These are phyloP conservation scores for Calamus simplicifolius DNA, from an alignment of 176 grass and related monocot species.

Conservation along the genomic window DNA sequence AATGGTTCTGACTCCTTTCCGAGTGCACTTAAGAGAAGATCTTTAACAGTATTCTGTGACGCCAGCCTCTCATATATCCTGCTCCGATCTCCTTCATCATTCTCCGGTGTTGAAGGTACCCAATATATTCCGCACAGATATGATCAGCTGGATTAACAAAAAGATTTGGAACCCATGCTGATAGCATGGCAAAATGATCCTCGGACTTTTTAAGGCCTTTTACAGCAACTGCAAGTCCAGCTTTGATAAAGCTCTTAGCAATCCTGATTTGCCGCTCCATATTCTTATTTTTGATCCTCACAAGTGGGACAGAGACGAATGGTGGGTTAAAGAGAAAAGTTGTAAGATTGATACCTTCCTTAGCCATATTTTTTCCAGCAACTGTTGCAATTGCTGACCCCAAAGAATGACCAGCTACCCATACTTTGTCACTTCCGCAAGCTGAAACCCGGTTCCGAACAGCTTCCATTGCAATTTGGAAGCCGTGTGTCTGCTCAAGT, in stretches of 20 bases:
- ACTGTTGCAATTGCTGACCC: constrained; percentile 33
- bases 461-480: constrained; percentile 19
- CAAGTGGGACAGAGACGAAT: constrained; percentile 15
- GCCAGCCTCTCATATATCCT: constrained; percentile 11
- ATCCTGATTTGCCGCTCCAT: neutral
- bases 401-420: constrained; percentile 35
- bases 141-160: constrained; percentile 22
- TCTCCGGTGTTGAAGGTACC: constrained; percentile 17
- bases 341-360: constrained; percentile 11
- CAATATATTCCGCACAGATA: constrained; percentile 21
- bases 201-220: no score
- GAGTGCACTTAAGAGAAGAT: neutral
- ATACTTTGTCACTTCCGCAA: constrained; percentile 21
- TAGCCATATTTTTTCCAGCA: constrained; percentile 25
- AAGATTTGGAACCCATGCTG: constrained; percentile 20
- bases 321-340: constrained; percentile 37
- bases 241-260: neutral
- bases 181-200: neutral
- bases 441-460: constrained; percentile 14
- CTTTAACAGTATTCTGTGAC: constrained; percentile 16
- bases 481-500: constrained; percentile 22
- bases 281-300: constrained; percentile 13
- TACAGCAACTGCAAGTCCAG: constrained; percentile 3
- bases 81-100: constrained; percentile 16
- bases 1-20: neutral